phyloP scores from a whole-genome alignment of 2,329 filamentous ascomycete genomes.

The Calonectria ilicicola region DNA sequence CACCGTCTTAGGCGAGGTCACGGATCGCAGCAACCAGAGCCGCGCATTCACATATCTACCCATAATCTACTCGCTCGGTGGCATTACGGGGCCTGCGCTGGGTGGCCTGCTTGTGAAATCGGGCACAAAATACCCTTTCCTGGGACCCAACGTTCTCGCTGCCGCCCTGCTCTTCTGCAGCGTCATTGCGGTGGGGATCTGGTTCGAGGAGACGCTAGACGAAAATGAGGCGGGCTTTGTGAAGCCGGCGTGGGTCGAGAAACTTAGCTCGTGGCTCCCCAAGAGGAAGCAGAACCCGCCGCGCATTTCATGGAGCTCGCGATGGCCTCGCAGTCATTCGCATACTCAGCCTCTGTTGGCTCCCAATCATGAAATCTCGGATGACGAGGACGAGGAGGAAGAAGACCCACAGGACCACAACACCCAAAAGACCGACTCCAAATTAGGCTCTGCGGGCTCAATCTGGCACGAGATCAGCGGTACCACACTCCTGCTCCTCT shows the following conservation, averaged over 20 bases:
- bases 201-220: slow-evolving; percentile 82
- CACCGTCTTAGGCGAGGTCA: slow-evolving; percentile 94
- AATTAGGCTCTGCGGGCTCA: slow-evolving; percentile 40
- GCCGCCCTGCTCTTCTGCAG: slow-evolving; percentile 79
- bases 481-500: slow-evolving; percentile 84
- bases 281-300: slow-evolving; percentile 31
- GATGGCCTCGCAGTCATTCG: slow-evolving; percentile 49
- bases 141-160: slow-evolving; percentile 85
- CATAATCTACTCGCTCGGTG: slow-evolving; percentile 94
- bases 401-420: slow-evolving; percentile 31
- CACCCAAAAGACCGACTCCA: slow-evolving; percentile 45
- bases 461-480: slow-evolving; percentile 73
- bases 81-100: slow-evolving; percentile 92
- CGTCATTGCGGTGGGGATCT: slow-evolving; percentile 79
- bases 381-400: slow-evolving; percentile 40
- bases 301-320: slow-evolving; percentile 52
- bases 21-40: slow-evolving; percentile 94
- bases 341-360: slow-evolving; percentile 46
- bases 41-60: slow-evolving; percentile 94
- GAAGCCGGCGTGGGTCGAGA: slow-evolving; percentile 49
- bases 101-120: slow-evolving; percentile 81
- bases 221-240: slow-evolving; percentile 44
- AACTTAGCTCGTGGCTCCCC: slow-evolving; percentile 45
- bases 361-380: slow-evolving; percentile 31
- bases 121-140: slow-evolving; percentile 78